Evolutionary conservation across 164 flowering plant genomes (phyloP), one percentile per base, ranked within the genome.

Genomic region (Vitis amurensis): DNA sequence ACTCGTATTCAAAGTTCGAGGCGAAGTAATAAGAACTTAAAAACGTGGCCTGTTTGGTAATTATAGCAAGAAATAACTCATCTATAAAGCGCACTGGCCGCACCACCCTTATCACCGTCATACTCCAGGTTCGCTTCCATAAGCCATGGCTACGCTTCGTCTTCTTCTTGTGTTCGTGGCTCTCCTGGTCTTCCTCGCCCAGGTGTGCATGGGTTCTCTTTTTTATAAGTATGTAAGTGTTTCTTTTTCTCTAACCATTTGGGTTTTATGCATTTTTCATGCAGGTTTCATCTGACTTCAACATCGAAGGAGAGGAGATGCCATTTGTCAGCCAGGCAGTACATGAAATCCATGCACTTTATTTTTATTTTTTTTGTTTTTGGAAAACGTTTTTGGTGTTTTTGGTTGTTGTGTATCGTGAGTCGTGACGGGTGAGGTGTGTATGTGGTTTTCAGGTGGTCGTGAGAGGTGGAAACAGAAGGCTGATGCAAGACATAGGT

Each of bases 401-500:
- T 37, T 37, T 23, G 27, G 27, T 37, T 37, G 29, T 16, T 37
- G 29, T 16, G 16, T 19, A 11, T 14, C 27, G 50, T 62, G 5
- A 13, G 1, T 14, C 27, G 50, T 62, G 6, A 14, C 51, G 27
- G 27, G 27, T 62, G 8, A 31, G 50, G 49, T 11, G 27, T 15
- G 10, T 14, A 3, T 11, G 61, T 70, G 71, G 37, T 17, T 56
- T 56, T n/a, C 31, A 61, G 64, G 11, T 69, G 30, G 0, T 65
- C 7, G 77, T 75, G 68, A 61, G 48, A 56, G 78, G 62, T 60
- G 78, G 29, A 52, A 71, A 57, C 64, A 75, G 78, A 61, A 70
- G 78, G 78, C 74, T 71, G 2, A 70, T 75, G 78, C 74, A 66
- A 57, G 59, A 67, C 19, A 57, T 70, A 27, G 77, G 77, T 74